Conservation (phyloP, 2,329 filamentous ascomycete genomes). For the Colletotrichum tropicale region DNA sequence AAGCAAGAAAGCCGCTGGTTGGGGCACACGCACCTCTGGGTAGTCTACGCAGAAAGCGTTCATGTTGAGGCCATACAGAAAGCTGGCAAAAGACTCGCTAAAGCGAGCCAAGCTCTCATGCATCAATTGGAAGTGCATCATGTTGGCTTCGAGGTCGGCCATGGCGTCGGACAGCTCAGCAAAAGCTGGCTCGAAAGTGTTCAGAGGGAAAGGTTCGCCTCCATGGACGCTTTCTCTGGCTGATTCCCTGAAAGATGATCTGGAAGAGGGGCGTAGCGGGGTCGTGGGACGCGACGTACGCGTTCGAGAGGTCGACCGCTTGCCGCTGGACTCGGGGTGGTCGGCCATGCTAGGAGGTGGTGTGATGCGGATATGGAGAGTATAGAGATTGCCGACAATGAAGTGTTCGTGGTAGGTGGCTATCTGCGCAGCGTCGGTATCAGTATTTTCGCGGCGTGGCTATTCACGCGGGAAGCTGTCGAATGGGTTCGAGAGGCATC, state of each 20-base stretch:
- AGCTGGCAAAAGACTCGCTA: constrained; percentile 93
- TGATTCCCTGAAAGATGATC: constrained; percentile 84
- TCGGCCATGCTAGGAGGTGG: constrained; percentile 21
- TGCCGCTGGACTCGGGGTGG: constrained; percentile 26
- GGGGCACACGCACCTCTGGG: constrained; percentile 71
- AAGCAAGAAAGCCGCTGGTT: background rate
- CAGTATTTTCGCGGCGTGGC: background rate
- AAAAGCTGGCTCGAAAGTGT: constrained; percentile 86
- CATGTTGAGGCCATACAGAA: constrained; percentile 97
- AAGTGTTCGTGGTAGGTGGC: background rate
- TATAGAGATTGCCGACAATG: background rate
- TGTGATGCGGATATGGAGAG: background rate
- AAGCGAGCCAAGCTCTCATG: constrained; percentile 93
- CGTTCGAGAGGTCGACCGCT: constrained; percentile 64
- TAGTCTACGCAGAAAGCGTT: constrained; percentile 99
- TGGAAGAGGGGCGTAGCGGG: constrained; percentile 86
- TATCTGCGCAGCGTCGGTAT: background rate
- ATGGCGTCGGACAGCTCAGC: constrained; percentile 92
- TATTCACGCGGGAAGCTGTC: background rate
- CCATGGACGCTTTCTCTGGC: constrained; percentile 58
- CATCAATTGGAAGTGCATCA: constrained; percentile 97
- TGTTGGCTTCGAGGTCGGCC: constrained; percentile 94
- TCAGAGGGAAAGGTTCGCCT: constrained; percentile 69
- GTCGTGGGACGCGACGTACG: constrained; percentile 83
- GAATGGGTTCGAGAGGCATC: constrained; percentile 24